A percentile compares a stretch with the other conserved stretches of the same genome.
These are phyloP conservation scores for Nephelium lappaceum DNA, from an alignment of 345 rosid species.

Conservation along the genomic window DNA sequence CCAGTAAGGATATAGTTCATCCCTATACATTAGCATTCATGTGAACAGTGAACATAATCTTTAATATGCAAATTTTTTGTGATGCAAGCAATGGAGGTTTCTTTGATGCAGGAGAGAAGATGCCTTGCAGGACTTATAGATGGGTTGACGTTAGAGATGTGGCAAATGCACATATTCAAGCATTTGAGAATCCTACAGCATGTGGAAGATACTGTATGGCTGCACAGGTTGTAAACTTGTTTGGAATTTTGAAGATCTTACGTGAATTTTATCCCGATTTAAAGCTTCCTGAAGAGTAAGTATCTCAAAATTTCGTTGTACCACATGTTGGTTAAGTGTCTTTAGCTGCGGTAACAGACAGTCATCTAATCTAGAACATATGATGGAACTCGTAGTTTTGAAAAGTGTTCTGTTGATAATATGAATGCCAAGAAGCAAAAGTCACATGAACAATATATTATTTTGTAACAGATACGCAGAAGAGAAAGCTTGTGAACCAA, in stretches of 20 bases:
- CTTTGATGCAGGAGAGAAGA: not conserved
- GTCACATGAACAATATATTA: too few species aligned
- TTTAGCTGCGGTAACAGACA: too few species aligned
- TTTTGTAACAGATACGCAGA: slow-evolving; percentile 54
- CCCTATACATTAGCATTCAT: not conserved
- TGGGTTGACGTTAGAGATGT: slow-evolving; percentile 55
- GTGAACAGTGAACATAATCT: not conserved
- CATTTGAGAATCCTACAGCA: slow-evolving; percentile 52
- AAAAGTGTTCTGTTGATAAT: not conserved
- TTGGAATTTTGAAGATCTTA: slow-evolving; percentile 16
- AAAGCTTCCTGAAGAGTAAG: slow-evolving; percentile 30
- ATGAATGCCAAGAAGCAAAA: too few species aligned
- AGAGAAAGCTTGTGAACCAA: slow-evolving; percentile 65
- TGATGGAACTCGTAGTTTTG: not conserved
- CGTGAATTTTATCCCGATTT: slow-evolving; percentile 11
- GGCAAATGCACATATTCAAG: slow-evolving; percentile 57
- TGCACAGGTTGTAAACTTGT: slow-evolving; percentile 8
- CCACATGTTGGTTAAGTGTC: too few species aligned
- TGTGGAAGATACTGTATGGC: slow-evolving; percentile 46
- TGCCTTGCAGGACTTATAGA: slow-evolving; percentile 17
- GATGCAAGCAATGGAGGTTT: not conserved
- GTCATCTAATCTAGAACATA: not conserved
- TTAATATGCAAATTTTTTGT: not conserved
- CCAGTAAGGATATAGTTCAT: not conserved
- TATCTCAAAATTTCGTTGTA: not conserved